These are phyloP conservation scores for Dissoconium aciculare DNA, from an alignment of 2,329 filamentous ascomycete species.

Conservation along the genomic window DNA sequence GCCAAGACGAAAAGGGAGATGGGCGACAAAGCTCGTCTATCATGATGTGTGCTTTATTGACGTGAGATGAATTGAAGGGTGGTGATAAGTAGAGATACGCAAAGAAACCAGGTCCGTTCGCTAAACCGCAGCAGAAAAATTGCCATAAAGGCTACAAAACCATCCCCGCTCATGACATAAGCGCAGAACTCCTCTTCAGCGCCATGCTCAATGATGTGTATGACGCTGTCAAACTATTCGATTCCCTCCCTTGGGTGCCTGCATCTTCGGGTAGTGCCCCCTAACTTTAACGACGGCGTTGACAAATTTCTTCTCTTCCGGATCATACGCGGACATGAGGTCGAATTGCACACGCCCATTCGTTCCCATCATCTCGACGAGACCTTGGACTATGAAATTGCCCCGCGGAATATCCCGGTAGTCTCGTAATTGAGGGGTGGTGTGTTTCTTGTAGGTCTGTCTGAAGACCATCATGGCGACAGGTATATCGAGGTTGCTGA, in stretches of 20 bases:
- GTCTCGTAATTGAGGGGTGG: too few species aligned
- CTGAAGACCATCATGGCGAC: slow-evolving; percentile 21
- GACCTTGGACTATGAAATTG: slow-evolving; percentile 29
- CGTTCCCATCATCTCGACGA: slow-evolving; percentile 33
- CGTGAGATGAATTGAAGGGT: too few species aligned
- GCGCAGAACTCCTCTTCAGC: too few species aligned
- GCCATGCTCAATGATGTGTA: too few species aligned
- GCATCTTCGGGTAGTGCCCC: slow-evolving; percentile 23
- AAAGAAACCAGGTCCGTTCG: too few species aligned
- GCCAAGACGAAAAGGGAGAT: not conserved
- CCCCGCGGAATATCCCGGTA: too few species aligned
- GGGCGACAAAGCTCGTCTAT: slow-evolving; percentile 1
- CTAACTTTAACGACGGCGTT: slow-evolving; percentile 17
- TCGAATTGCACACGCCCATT: slow-evolving; percentile 30
- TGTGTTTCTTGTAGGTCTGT: slow-evolving; percentile 21
- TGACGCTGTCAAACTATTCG: slow-evolving; percentile 13
- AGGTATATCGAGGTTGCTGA: slow-evolving; percentile 14
- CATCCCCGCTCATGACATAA: too few species aligned
- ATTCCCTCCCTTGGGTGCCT: slow-evolving; percentile 27
- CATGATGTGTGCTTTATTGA: too few species aligned
- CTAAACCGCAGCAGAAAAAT: too few species aligned
- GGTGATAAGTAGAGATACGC: too few species aligned
- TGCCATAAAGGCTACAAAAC: too few species aligned
- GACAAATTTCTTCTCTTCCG: slow-evolving; percentile 26
- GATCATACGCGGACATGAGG: slow-evolving; percentile 32